Evolutionary conservation across 768 basidiomycete genomes (phyloP), one percentile per base, ranked within the genome.

Genomic region (Lactarius hatsudake): DNA sequence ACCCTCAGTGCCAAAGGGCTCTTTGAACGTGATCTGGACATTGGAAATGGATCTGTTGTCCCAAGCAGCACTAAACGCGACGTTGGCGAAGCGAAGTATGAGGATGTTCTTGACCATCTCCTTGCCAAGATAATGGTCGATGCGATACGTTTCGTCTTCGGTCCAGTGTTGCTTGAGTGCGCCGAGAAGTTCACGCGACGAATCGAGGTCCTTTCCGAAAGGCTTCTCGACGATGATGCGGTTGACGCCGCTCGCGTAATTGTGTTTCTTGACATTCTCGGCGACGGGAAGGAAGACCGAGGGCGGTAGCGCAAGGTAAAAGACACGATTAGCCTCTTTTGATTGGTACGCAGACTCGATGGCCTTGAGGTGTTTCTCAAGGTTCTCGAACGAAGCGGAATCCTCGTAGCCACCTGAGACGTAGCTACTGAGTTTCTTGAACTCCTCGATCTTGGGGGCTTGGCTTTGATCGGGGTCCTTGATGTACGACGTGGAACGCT

Each of bases 61-160:
- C 93, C 96, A 97, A 45, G 86, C 85, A 34, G 93, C 87, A 70
- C 87, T 87, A 81, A 97, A 78, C 30, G 95, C 91, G 71, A 95
- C 79, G 78, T 99, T 99, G 69, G 94, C 96, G 74, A 99, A 99
- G 40, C 96, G 89, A 61, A 98, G 81, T 34, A 98, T 93, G 69
- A 98, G 90, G 63, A 99, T 77, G 78, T 98, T 99, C 84, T 99
- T 99, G 75, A 98, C 93, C 96, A 99, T 98, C 84, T 99, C 96
- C 82, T 99, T 99, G 65, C 96, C 96, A 62, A 99, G 89, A 78
- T 99, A 99, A 76, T 99, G 96, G 78, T 99, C 96, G 76, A 99
- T 98, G 62, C 96, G 91, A 87, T 92, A 99, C 12, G 96, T 98
- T 81, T 99, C 97, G 34, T 98, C 93, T 79, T 99, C 96, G 3